Conservation (phyloP, 805 yeast genomes). For the Teunomyces tritomae region DNA sequence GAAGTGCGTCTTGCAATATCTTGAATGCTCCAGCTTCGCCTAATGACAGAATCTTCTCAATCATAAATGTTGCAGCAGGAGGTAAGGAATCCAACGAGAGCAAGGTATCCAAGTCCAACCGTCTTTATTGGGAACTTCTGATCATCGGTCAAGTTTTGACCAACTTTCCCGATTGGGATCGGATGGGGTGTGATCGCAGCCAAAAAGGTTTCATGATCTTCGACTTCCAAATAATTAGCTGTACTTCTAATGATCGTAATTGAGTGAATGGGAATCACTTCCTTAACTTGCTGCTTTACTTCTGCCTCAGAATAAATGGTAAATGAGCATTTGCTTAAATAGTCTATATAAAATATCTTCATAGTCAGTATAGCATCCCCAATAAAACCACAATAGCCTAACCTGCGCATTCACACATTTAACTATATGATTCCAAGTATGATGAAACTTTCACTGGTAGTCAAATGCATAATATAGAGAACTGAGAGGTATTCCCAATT, state of each 20-base stretch:
- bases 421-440: too few relatives aligned
- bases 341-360: too few relatives aligned
- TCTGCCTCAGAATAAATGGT: too few relatives aligned
- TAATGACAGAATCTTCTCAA: constrained; percentile 36
- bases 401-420: too few relatives aligned
- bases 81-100: constrained; percentile 28
- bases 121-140: constrained; percentile 26
- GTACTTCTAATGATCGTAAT: constrained; percentile 1
- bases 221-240: constrained; percentile 6
- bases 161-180: constrained; percentile 23
- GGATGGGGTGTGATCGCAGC: constrained; percentile 18
- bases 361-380: too few relatives aligned
- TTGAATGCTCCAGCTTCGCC: constrained; percentile 37
- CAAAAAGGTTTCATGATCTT: constrained; percentile 11
- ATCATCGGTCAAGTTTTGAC: constrained; percentile 18
- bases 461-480: too few relatives aligned
- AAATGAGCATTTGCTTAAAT: too few relatives aligned
- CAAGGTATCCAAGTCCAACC: constrained; percentile 26
- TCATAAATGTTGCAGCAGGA: constrained; percentile 34
- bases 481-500: too few relatives aligned
- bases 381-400: too few relatives aligned
- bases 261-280: neutral
- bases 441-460: too few relatives aligned
- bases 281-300: neutral
- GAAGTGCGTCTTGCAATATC: constrained; percentile 37